phyloP scores from a whole-genome alignment of 768 basidiomycete species.

The Ramaria sp. region DNA sequence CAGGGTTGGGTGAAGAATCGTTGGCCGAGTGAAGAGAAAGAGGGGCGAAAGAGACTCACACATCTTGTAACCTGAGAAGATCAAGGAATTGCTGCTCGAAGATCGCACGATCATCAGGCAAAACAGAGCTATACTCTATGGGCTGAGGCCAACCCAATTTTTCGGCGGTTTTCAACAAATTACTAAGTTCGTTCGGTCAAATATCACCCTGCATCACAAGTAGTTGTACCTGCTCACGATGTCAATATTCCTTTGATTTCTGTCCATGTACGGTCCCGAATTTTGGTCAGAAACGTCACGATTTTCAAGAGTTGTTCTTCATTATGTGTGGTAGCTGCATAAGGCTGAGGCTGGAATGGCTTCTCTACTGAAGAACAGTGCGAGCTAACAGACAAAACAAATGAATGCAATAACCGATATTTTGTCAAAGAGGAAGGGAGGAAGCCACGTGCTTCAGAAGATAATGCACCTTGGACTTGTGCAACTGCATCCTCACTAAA shows the following conservation, averaged over 20 bases:
- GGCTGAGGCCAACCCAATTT: constrained; percentile 76
- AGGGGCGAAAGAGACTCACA: constrained; percentile 38
- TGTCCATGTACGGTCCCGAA: constrained; percentile 66
- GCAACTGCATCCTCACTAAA: constrained; percentile 47
- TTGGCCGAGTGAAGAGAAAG: background rate
- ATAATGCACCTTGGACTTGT: constrained; percentile 32
- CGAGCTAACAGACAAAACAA: constrained; percentile 39
- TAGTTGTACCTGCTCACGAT: constrained; percentile 32
- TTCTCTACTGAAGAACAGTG: constrained; percentile 37
- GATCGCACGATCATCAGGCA: constrained; percentile 37
- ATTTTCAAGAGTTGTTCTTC: constrained; percentile 47
- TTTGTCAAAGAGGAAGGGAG: constrained; percentile 36
- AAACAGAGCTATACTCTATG: constrained; percentile 48
- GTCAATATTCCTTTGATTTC: constrained; percentile 59
- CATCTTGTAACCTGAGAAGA: constrained; percentile 61
- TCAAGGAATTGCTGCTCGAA: constrained; percentile 78
- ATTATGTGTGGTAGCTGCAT: constrained; percentile 15
- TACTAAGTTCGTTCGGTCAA: constrained; percentile 28
- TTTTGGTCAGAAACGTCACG: constrained; percentile 44
- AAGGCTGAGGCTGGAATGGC: constrained; percentile 11
- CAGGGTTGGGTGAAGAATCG: constrained; percentile 5
- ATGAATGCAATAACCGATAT: constrained; percentile 51
- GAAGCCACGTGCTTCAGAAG: constrained; percentile 24
- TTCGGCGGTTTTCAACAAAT: constrained; percentile 55
- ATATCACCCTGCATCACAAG: background rate